A percentile compares a stretch with the other conserved stretches of the same genome.
Conservation (phyloP, 306 rosid species). For the Begonia masoniana region DNA sequence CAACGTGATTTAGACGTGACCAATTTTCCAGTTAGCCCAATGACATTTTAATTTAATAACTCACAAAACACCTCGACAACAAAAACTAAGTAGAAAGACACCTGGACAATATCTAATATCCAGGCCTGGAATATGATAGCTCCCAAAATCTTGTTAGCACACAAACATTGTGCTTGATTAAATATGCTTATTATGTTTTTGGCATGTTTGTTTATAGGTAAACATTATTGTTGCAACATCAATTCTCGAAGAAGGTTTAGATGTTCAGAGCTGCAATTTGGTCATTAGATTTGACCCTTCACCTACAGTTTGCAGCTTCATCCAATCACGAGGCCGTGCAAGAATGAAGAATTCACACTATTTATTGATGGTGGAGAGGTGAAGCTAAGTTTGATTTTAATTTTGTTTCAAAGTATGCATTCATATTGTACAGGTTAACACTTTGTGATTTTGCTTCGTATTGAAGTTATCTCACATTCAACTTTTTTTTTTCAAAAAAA, state of each 20-base stretch:
- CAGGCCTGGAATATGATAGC: too few species aligned
- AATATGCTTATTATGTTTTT: background rate
- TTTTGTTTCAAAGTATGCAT: too few species aligned
- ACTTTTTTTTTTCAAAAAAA: background rate
- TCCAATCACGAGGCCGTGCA: slow-evolving; percentile 91
- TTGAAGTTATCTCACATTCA: background rate
- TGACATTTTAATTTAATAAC: too few species aligned
- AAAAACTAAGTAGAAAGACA: too few species aligned
- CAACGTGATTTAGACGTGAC: too few species aligned
- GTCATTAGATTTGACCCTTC: slow-evolving; percentile 85
- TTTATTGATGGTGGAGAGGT: slow-evolving; percentile 70
- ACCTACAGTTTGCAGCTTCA: slow-evolving; percentile 71
- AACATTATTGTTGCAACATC: slow-evolving; percentile 90
- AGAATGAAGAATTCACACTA: slow-evolving; percentile 68
- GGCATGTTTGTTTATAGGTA: slow-evolving; percentile 31
- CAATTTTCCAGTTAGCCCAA: too few species aligned
- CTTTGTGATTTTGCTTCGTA: background rate
- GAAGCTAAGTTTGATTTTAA: background rate
- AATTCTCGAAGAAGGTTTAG: slow-evolving; percentile 92
- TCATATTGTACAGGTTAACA: too few species aligned
- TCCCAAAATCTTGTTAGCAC: too few species aligned
- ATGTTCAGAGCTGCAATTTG: slow-evolving; percentile 79
- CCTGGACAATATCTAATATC: too few species aligned
- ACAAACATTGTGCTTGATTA: too few species aligned
- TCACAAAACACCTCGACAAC: too few species aligned